These are phyloP conservation scores for Lactarius trivialis DNA, from an alignment of 768 basidiomycete genomes.

Conservation along the genomic window DNA sequence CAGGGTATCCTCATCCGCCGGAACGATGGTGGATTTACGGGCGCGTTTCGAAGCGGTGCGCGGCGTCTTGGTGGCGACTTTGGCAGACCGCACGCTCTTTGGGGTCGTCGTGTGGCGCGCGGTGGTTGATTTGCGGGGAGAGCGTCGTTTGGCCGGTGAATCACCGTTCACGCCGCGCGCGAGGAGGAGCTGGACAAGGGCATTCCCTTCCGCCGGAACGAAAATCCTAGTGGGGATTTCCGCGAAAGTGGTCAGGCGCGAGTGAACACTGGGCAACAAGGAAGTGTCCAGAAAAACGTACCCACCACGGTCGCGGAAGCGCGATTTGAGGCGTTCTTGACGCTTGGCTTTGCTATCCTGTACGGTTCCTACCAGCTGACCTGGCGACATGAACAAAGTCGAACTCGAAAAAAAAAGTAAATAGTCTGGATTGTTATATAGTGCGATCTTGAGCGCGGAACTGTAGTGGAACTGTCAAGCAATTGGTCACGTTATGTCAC, in stretches of 20 bases:
- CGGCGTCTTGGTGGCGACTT: neutral
- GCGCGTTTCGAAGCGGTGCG: neutral
- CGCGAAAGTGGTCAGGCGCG: neutral
- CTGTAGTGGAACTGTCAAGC: too few species aligned
- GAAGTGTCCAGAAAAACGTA: slow-evolving; percentile 23
- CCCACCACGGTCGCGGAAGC: slow-evolving; percentile 54
- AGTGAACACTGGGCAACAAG: neutral
- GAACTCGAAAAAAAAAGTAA: neutral
- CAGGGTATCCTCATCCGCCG: neutral
- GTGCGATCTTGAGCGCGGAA: neutral
- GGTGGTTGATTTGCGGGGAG: neutral
- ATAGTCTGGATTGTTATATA: neutral
- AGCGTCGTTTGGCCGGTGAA: slow-evolving; percentile 35
- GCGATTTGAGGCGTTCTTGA: slow-evolving; percentile 53
- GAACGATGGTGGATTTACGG: neutral
- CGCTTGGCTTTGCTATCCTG: slow-evolving; percentile 58
- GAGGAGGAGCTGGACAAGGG: slow-evolving; percentile 47
- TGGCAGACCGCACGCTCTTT: neutral
- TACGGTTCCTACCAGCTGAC: slow-evolving; percentile 31
- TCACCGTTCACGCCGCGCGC: slow-evolving; percentile 42
- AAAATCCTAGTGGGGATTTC: slow-evolving; percentile 38
- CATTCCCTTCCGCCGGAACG: slow-evolving; percentile 44
- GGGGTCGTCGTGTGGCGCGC: neutral
- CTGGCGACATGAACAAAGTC: neutral
- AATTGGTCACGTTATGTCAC: neutral